Evolutionary conservation across 2,329 filamentous ascomycete species (phyloP).

Genomic region (Aspergillus piperis): DNA sequence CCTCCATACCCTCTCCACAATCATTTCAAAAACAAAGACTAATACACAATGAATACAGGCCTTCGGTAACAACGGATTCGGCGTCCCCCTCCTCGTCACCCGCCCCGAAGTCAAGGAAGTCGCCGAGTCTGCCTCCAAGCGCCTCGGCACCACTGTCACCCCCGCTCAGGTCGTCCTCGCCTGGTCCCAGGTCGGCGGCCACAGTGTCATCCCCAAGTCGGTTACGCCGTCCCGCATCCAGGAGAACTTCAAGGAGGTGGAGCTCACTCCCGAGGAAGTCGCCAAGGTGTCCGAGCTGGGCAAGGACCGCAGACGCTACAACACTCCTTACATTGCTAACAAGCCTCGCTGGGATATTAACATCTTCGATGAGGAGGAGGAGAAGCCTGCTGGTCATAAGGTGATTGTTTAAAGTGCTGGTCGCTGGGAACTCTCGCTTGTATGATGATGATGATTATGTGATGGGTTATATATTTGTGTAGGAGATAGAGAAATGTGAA

Average conservation of each 20-base stretch:
- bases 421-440: constrained; percentile 5
- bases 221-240: constrained; percentile 45
- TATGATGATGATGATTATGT: too few species aligned
- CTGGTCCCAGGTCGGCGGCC: constrained; percentile 44
- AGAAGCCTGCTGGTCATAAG: constrained; percentile 53
- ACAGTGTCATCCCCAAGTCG: constrained; percentile 47
- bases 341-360: constrained; percentile 59
- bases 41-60: constrained; percentile 33
- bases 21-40: background rate
- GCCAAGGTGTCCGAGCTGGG: constrained; percentile 37
- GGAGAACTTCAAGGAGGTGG: constrained; percentile 47
- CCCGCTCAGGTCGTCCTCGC: constrained; percentile 43
- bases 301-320: constrained; percentile 39
- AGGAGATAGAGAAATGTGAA: background rate
- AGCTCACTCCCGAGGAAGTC: constrained; percentile 42
- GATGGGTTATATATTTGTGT: too few species aligned
- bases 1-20: background rate
- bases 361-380: constrained; percentile 57
- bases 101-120: constrained; percentile 65
- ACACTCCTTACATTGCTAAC: constrained; percentile 41
- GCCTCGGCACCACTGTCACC: constrained; percentile 36
- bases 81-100: constrained; percentile 64
- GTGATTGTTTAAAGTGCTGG: constrained; percentile 41
- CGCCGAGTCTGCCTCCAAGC: constrained; percentile 55
- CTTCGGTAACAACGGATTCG: constrained; percentile 61